Evolutionary conservation across 106 monocot species (phyloP).

Genomic region (Amphibolis antarctica): DNA sequence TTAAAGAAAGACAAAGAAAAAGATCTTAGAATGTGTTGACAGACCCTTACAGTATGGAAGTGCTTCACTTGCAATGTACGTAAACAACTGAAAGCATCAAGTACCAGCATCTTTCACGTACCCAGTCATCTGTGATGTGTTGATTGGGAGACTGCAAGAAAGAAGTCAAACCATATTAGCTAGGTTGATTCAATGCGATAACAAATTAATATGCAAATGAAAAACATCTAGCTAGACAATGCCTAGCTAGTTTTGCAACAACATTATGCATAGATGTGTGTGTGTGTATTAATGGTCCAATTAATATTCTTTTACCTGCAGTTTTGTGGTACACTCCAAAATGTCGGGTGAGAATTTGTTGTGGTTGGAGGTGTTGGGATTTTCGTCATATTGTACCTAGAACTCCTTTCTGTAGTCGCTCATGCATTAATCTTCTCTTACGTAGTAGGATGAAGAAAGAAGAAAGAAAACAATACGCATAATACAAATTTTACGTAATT

Average conservation of each 20-base stretch:
- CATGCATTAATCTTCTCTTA: no score
- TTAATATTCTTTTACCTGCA: slow-evolving; percentile 14
- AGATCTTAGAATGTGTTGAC: no score
- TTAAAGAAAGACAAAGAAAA: no score
- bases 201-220: not conserved
- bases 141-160: not conserved
- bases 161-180: not conserved
- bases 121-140: not conserved
- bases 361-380: no score
- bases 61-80: not conserved
- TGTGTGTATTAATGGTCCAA: not conserved
- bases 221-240: not conserved
- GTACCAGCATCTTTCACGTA: not conserved
- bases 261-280: not conserved
- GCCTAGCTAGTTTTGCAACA: not conserved
- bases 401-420: no score
- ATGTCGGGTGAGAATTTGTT: not conserved
- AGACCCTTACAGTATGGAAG: not conserved
- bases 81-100: not conserved
- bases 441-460: no score
- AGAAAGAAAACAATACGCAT: no score
- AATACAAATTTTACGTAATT: no score
- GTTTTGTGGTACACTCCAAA: slow-evolving; percentile 13
- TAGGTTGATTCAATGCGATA: not conserved
- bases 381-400: no score